Conservation (phyloP, 2,329 filamentous ascomycete genomes). For the Cryphonectria naterciae region DNA sequence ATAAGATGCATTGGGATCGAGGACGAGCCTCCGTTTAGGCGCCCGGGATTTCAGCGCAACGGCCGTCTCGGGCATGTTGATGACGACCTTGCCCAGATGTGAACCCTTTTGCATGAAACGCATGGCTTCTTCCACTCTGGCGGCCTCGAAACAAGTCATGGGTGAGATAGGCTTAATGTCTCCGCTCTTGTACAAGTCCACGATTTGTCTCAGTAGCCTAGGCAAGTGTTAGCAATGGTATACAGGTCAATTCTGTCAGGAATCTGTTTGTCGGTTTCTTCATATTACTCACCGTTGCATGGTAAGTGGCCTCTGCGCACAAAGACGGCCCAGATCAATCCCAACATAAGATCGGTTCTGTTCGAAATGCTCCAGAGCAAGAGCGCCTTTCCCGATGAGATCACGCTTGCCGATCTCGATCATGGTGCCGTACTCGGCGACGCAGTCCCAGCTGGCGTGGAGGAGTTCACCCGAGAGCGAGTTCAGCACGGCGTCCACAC, state of each 20-base stretch:
- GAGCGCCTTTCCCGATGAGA: slow-evolving; percentile 1
- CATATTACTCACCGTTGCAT: neutral
- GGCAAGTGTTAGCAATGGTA: neutral
- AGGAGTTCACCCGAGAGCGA: slow-evolving; percentile 15
- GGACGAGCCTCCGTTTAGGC: neutral
- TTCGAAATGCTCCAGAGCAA: slow-evolving; percentile 34
- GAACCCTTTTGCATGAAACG: slow-evolving; percentile 44
- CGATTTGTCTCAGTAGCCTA: slow-evolving; percentile 1
- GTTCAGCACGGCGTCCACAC: slow-evolving; percentile 33
- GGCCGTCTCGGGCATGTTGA: slow-evolving; percentile 33
- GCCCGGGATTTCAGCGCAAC: slow-evolving; percentile 6
- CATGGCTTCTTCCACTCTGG: slow-evolving; percentile 39
- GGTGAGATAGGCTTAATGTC: slow-evolving; percentile 30
- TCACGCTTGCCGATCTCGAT: slow-evolving; percentile 29
- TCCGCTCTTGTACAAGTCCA: slow-evolving; percentile 22
- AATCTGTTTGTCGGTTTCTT: neutral
- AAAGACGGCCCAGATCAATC: neutral
- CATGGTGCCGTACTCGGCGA: slow-evolving; percentile 26
- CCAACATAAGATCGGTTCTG: slow-evolving; percentile 14
- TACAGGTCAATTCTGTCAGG: neutral
- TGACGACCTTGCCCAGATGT: slow-evolving; percentile 49
- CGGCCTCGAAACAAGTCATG: slow-evolving; percentile 33
- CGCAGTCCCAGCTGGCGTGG: slow-evolving; percentile 23
- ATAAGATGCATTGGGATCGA: slow-evolving; percentile 16
- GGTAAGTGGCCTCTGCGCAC: neutral